These are phyloP conservation scores for Apiospora saccharicola DNA, from an alignment of 2,329 filamentous ascomycete species.

Conservation along the genomic window DNA sequence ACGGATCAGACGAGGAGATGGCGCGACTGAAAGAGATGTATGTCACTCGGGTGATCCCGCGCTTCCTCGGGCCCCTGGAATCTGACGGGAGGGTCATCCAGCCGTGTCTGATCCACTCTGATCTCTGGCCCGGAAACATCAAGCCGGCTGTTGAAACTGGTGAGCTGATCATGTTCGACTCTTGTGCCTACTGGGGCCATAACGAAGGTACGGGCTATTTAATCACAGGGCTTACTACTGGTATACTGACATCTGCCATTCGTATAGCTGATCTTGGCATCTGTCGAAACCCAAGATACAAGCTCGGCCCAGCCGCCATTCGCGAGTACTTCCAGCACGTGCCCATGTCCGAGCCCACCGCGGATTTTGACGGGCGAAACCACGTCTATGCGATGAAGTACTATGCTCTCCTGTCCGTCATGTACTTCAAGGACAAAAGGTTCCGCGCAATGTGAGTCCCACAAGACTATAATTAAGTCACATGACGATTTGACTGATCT, in stretches of 20 bases:
- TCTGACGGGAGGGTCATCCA: not conserved
- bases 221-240: no score
- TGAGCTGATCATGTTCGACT: conserved; percentile 28
- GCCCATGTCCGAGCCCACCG: conserved; percentile 37
- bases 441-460: conserved; percentile 27
- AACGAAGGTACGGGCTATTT: conserved; percentile 36
- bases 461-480: not conserved
- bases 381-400: conserved; percentile 38
- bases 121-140: conserved; percentile 33
- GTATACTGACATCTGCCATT: conserved; percentile 34
- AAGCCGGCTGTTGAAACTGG: conserved; percentile 23
- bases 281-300: conserved; percentile 38
- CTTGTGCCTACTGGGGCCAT: conserved; percentile 34
- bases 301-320: conserved; percentile 35
- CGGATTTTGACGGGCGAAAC: conserved; percentile 40
- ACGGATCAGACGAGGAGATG: conserved; percentile 35
- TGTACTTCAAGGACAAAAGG: conserved; percentile 29
- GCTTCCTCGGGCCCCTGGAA: not conserved
- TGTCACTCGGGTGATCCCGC: not conserved
- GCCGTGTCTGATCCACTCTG: conserved; percentile 29
- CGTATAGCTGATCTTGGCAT: conserved; percentile 37
- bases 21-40: conserved; percentile 12
- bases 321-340: conserved; percentile 38
- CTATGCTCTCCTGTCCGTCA: conserved; percentile 36
- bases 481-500: not conserved